These are phyloP conservation scores for Eurotiales sp. DNA, from an alignment of 2,329 filamentous ascomycete genomes.

Conservation along the genomic window DNA sequence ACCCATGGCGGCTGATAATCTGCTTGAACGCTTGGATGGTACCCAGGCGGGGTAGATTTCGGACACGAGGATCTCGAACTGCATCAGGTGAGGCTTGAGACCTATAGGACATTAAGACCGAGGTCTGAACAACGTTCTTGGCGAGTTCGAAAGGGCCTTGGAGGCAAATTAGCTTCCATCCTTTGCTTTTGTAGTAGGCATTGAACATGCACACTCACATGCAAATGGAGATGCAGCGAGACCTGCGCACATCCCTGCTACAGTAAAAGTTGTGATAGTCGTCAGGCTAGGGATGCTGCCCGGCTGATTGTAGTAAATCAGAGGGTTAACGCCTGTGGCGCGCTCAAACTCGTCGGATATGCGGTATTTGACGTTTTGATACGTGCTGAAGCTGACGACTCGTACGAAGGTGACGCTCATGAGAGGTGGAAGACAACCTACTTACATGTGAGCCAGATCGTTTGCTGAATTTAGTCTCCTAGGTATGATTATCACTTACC, in stretches of 20 bases:
- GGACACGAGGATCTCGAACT: conserved; percentile 30
- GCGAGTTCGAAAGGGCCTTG: conserved; percentile 46
- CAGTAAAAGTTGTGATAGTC: conserved; percentile 41
- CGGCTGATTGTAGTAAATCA: conserved; percentile 38
- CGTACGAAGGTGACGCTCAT: conserved; percentile 44
- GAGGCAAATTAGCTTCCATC: background rate
- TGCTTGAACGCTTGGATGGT: conserved; percentile 41
- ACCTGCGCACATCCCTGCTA: conserved; percentile 41
- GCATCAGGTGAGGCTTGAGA: conserved; percentile 35
- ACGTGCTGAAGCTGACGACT: conserved; percentile 45
- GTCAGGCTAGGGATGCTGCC: conserved; percentile 40
- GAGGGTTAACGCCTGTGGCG: conserved; percentile 39
- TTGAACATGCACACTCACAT: conserved; percentile 30
- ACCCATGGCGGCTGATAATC: conserved; percentile 41
- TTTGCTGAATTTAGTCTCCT: background rate
- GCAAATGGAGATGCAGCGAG: conserved; percentile 40
- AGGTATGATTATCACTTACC: conserved; percentile 28
- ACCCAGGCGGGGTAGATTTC: conserved; percentile 37
- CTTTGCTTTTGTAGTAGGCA: background rate
- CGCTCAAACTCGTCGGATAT: conserved; percentile 38
- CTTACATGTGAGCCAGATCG: background rate
- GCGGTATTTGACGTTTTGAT: conserved; percentile 40
- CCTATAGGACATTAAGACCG: conserved; percentile 43
- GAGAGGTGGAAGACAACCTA: conserved; percentile 43
- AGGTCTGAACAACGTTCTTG: conserved; percentile 49